These are phyloP conservation scores for Tylopilus balloui DNA, from an alignment of 768 basidiomycete species.

Conservation along the genomic window DNA sequence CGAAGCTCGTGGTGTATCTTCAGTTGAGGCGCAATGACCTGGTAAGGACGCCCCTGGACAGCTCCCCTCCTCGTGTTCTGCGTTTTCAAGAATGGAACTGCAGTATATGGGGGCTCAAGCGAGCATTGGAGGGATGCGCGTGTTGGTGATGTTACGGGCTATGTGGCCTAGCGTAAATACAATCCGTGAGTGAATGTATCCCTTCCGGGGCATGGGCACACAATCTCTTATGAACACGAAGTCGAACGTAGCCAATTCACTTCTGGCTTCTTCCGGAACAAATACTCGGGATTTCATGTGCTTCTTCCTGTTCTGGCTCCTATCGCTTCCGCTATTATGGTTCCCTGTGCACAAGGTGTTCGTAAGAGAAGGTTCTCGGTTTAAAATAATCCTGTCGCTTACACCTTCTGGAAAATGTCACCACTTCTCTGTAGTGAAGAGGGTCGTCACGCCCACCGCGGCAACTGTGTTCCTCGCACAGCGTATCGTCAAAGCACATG, in stretches of 20 bases:
- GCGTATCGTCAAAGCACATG: constrained; percentile 73
- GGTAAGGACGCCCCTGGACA: constrained; percentile 42
- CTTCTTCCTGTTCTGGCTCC: constrained; percentile 86
- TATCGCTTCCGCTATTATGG: constrained; percentile 77
- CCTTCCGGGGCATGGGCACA: not conserved
- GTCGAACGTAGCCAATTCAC: constrained; percentile 50
- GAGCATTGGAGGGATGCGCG: constrained; percentile 77
- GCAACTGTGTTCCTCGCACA: constrained; percentile 72
- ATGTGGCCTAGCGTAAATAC: constrained; percentile 73
- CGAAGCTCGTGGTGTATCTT: constrained; percentile 78
- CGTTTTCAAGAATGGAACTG: constrained; percentile 12
- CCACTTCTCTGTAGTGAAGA: constrained; percentile 77
- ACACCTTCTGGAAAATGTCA: constrained; percentile 40
- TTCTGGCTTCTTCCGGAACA: constrained; percentile 71
- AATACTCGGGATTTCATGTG: constrained; percentile 71
- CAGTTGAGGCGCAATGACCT: constrained; percentile 69
- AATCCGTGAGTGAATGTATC: constrained; percentile 45
- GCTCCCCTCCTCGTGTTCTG: constrained; percentile 14
- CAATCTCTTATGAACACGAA: constrained; percentile 4
- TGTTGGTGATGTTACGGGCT: constrained; percentile 67
- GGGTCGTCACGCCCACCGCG: constrained; percentile 65
- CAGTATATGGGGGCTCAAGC: constrained; percentile 75
- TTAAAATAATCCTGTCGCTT: constrained; percentile 1
- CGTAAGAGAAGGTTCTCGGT: constrained; percentile 23
- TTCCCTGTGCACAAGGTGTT: constrained; percentile 80